Evolutionary conservation across 1,139 yeast species (phyloP).

Genomic region (Nakaseomyces sp.): DNA sequence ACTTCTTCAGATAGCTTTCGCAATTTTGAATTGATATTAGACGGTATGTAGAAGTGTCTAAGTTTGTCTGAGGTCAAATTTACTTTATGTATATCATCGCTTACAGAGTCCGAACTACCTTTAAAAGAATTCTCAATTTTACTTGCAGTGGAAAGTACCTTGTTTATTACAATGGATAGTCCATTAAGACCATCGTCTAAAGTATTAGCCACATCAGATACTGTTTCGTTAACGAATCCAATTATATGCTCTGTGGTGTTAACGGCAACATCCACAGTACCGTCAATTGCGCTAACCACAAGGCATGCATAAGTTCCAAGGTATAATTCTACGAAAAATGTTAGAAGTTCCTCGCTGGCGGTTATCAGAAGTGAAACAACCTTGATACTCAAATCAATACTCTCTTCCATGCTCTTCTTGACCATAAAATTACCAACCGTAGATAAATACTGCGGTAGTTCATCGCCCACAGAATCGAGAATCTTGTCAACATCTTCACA

Average conservation of each 20-base stretch:
- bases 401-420: conserved; percentile 38
- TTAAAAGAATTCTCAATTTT: conserved; percentile 47
- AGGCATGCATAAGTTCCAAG: conserved; percentile 84
- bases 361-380: conserved; percentile 40
- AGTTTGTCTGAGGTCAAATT: conserved; percentile 52
- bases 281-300: conserved; percentile 61
- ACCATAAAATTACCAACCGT: conserved; percentile 45
- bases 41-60: conserved; percentile 53
- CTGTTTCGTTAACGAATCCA: conserved; percentile 50
- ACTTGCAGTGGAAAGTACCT: conserved; percentile 37
- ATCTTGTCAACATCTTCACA: conserved; percentile 43
- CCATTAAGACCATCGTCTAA: conserved; percentile 56
- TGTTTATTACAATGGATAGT: conserved; percentile 45
- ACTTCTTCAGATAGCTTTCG: conserved; percentile 39
- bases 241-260: conserved; percentile 63
- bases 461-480: conserved; percentile 35
- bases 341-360: conserved; percentile 49
- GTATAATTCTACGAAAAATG: conserved; percentile 61
- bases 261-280: conserved; percentile 63
- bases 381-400: conserved; percentile 39
- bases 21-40: conserved; percentile 46
- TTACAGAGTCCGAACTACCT: conserved; percentile 35
- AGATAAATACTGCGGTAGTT: conserved; percentile 52
- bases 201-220: conserved; percentile 46
- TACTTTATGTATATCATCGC: conserved; percentile 37